Evolutionary conservation across 1,284 basidiomycete genomes (phyloP), one percentile per base, ranked within the genome.

Genomic region (Erythrobasidium hasegawianum): DNA sequence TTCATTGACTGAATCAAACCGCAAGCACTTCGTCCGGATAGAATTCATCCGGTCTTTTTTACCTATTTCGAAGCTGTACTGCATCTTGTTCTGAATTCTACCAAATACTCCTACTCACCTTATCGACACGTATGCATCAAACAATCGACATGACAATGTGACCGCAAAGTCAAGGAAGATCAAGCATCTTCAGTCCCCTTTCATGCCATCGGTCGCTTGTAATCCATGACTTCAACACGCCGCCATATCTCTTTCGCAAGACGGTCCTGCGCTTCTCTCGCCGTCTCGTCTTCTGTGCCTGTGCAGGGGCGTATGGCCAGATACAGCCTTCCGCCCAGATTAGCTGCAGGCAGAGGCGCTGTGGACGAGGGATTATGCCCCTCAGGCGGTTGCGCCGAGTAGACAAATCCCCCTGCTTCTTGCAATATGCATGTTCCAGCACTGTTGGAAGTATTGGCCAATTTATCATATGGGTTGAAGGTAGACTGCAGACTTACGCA

Each of bases 401-500:
- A 72, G 45, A 74, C 70, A 16, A 71, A 66, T 1, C 75, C 75
- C 10, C 75, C 75, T 1, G 75, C 64, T 64, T 76, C 75, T 40
- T 52, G 45, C 27, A 76, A 67, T 40, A 75, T 68, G 61, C 72
- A 68, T 7, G 69, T 69, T 8, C 74, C 75, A 16, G 74, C 75
- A 57, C 75, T 57, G n/a, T n/a, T n/a, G n/a, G n/a, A n/a, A n/a
- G n/a, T n/a, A n/a, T n/a, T n/a, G n/a, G n/a, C n/a, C n/a, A n/a
- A n/a, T n/a, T n/a, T n/a, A n/a, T n/a, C n/a, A n/a, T n/a, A n/a
- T n/a, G n/a, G n/a, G n/a, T n/a, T n/a, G 43, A 24, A 47, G 0
- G n/a, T n/a, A 24, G 18, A 20, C n/a, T n/a, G n/a, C 18, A 11
- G 26, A 7, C 27, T 50, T 33, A 22, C 29, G 38, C 38, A 58